Base-by-base conservation (phyloP, 164 flowering plant species). In the Kalanchoe fedtschenkoi region DNA sequence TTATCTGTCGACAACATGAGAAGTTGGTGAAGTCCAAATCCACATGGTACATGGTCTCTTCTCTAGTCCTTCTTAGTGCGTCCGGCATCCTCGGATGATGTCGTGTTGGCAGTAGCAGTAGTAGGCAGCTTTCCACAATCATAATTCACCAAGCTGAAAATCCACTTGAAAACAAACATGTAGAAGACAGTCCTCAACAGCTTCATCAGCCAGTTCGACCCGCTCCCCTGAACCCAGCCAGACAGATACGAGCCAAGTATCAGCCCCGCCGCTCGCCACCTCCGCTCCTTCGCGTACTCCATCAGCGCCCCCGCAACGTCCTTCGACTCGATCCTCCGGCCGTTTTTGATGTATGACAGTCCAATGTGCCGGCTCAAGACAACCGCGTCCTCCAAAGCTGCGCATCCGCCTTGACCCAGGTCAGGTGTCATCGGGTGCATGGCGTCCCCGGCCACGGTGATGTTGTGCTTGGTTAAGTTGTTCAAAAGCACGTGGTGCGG, bases 341-440 rank as follows among this genome's bases (percentile, higher is more conserved):
- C 68, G 13, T 66, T 55, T 26, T n/a, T 13, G 7, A 53, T 53
- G 4, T 63, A n/a, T 0, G 68, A 64, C 3, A 46, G 17, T 0
- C 79, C 85, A 0, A 81, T 60, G 66, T 69, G 73, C 21, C 76
- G 57, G 16, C 74, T 78, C 1, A 77, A 64, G 24, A 73, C 71
- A 1, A 81, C 81, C 0, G 79, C 79, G 26, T 81, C 82, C 32
- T 81, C 82, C 5, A 81, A 65, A 2, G 81, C 75, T 0, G 67
- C 4, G 56, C 81, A 70, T 6, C 74, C 85, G 2, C 80, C 80
- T 62, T 77, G 85, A 29, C 67, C 85, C 0, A 78, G 61, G 42
- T 81, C 79, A 1, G 81, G 82, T 0, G 78, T 74, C 82, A 78
- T 81, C 0, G 79, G 81, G 70, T 81, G 82, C 82, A 81, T 73